These are phyloP conservation scores for Musa schizocarpa DNA, from an alignment of 176 grass and related monocot species.

Conservation along the genomic window DNA sequence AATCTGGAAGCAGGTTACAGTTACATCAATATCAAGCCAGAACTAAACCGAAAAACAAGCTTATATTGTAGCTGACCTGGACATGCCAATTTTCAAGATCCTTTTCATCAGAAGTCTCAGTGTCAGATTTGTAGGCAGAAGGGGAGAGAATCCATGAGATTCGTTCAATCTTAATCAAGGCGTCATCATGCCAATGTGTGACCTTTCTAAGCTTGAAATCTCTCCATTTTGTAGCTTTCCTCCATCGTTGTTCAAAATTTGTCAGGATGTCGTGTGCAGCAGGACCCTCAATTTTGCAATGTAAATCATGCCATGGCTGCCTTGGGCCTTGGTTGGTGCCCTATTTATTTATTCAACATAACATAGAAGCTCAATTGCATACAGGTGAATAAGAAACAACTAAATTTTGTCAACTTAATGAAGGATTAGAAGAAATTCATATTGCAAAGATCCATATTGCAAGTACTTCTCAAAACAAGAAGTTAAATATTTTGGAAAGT, in stretches of 20 bases:
- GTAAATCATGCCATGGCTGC: slow-evolving; percentile 92
- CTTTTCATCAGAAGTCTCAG: slow-evolving; percentile 47
- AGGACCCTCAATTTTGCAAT: slow-evolving; percentile 85
- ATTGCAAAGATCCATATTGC: background rate
- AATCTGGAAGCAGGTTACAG: slow-evolving; percentile 29
- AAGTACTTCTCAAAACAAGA: background rate
- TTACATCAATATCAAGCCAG: slow-evolving; percentile 6
- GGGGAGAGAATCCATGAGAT: slow-evolving; percentile 90
- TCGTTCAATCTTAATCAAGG: slow-evolving; percentile 67
- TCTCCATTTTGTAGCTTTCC: slow-evolving; percentile 74
- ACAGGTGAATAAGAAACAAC: no score
- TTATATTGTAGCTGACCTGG: slow-evolving; percentile 35
- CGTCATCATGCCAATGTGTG: slow-evolving; percentile 65
- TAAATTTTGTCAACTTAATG: no score
- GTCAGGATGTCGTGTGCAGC: slow-evolving; percentile 78
- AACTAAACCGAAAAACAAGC: slow-evolving; percentile 6
- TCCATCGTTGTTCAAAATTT: slow-evolving; percentile 95
- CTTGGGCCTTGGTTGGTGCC: slow-evolving; percentile 50
- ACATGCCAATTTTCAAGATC: slow-evolving; percentile 89
- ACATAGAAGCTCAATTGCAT: no score
- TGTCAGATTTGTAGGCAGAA: slow-evolving; percentile 31
- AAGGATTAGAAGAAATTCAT: no score
- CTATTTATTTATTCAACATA: slow-evolving; percentile 10
- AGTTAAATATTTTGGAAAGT: background rate
- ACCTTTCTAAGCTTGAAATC: slow-evolving; percentile 57